Evolutionary conservation across 1,139 yeast genomes (phyloP), one percentile per base, ranked within the genome.

Genomic region (Meyerozyma carpophila): DNA sequence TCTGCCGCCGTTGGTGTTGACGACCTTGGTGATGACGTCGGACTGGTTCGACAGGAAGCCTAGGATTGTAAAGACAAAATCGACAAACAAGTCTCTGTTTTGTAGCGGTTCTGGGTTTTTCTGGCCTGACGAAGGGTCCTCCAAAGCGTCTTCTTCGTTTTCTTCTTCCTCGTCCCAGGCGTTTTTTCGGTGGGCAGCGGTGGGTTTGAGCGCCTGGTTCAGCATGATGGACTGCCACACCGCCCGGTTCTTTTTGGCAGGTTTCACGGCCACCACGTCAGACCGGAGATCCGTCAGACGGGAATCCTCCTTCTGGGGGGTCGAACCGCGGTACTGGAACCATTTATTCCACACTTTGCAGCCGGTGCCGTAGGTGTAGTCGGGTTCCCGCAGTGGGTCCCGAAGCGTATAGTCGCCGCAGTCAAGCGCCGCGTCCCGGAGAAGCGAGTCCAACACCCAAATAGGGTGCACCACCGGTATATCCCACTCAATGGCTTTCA

Each of bases 391-490:
- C 20, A 69, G 50, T n/a, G 49, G 43, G 11, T 57, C 52, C 8
- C 50, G 53, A 21, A 69, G 50, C 13, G 51, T 73, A 52, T 77
- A 81, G 43, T 73, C 71, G 20, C 66, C 63, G 41, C 67, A 69
- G 26, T 75, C 76, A 41, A 88, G 59, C 2, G 79, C 68, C 0
- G 88, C 89, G 4, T 77, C 79, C 48, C 95, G 66, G 39, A 70
- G 65, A 4, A 79, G 58, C 40, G 87, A 79, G 57, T 87, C 88
- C 18, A 74, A 54, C 3, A 90, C 61, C 94, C 95, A 90, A 42
- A 77, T 63, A 0, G 94, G 93, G 57, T 85, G 90, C 3, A 88
- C 78, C 1, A 82, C 75, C 1, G 87, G 84, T 3, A 82, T 76
- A 5, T 69, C 70, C 91, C 93, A 84, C 54, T 80, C 81, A 7